A percentile compares a stretch with the other conserved stretches of the same genome.
phyloP scores from a whole-genome alignment of 140 eudicot genomes.

The Erigeron philadelphicus region DNA sequence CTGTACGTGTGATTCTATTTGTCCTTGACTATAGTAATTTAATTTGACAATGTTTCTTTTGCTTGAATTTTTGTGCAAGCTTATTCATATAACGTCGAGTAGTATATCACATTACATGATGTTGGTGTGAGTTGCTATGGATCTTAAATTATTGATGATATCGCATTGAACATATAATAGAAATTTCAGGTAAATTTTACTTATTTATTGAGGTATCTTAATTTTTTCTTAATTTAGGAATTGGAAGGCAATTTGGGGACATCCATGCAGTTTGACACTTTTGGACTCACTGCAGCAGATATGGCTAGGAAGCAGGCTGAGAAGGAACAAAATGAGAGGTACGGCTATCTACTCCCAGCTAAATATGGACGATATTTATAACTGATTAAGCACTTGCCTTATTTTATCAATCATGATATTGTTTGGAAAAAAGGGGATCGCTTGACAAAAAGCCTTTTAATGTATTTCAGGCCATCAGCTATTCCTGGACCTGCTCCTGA shows the following conservation, averaged over 20 bases:
- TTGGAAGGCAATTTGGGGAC: slow-evolving; percentile 82
- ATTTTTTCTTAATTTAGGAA: slow-evolving; percentile 43
- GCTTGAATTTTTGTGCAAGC: background rate
- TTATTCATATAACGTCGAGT: slow-evolving; percentile 5
- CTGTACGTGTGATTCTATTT: slow-evolving; percentile 45
- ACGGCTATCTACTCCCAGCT: background rate
- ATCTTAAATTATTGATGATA: slow-evolving; percentile 11
- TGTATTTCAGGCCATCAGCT: slow-evolving; percentile 70
- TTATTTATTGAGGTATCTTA: slow-evolving; percentile 14
- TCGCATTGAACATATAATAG: background rate
- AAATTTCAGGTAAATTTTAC: slow-evolving; percentile 11
- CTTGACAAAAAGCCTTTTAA: slow-evolving; percentile 9
- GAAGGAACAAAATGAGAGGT: slow-evolving; percentile 89
- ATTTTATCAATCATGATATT: slow-evolving; percentile 2
- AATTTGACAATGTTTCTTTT: slow-evolving; percentile 22
- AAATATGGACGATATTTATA: background rate
- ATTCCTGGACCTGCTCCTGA: slow-evolving; percentile 99
- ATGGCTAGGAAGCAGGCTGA: slow-evolving; percentile 81
- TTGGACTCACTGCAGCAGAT: slow-evolving; percentile 91
- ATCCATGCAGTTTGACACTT: slow-evolving; percentile 86
- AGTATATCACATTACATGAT: background rate
- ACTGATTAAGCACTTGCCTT: background rate
- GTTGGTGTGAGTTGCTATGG: slow-evolving; percentile 18
- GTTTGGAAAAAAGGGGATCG: background rate
- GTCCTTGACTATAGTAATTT: background rate